These are phyloP conservation scores for Xylaria sp. DNA, from an alignment of 2,329 filamentous ascomycete species.

Conservation along the genomic window DNA sequence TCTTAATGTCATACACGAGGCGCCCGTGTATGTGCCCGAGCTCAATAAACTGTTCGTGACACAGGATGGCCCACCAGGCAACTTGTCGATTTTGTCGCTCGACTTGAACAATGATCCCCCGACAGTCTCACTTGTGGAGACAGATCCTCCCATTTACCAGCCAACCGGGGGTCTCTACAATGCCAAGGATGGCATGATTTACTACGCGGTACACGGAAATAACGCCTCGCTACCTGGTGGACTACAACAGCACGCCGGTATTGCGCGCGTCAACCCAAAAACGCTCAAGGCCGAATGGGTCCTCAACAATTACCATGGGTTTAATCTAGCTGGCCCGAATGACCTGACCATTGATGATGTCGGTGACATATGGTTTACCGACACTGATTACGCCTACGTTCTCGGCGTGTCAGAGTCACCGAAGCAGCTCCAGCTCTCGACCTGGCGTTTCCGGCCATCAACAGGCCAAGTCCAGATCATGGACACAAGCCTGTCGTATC, in stretches of 20 bases:
- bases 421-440: conserved; percentile 42
- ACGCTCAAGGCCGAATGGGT: conserved; percentile 36
- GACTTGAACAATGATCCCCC: too few species aligned
- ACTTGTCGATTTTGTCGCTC: too few species aligned
- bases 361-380: conserved; percentile 33
- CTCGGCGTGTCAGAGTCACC: conserved; percentile 35
- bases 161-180: conserved; percentile 8
- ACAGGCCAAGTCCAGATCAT: conserved; percentile 44
- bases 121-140: too few species aligned
- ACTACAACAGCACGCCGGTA: conserved; percentile 9
- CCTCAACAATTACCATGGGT: conserved; percentile 43
- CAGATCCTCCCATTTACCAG: conserved; percentile 12
- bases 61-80: too few species aligned
- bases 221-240: conserved; percentile 13
- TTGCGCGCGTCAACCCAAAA: conserved; percentile 11
- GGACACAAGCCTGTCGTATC: conserved; percentile 46
- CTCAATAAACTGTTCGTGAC: too few species aligned
- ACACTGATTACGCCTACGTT: conserved; percentile 13
- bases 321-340: conserved; percentile 46
- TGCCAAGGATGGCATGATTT: conserved; percentile 14
- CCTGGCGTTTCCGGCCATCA: conserved; percentile 48
- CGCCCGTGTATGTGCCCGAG: too few species aligned
- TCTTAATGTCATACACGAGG: too few species aligned
- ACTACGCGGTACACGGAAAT: conserved; percentile 10
- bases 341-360: conserved; percentile 45